Evolutionary conservation across 2,329 filamentous ascomycete genomes (phyloP), one percentile per base, ranked within the genome.

Genomic region (Esteya vermicola): DNA sequence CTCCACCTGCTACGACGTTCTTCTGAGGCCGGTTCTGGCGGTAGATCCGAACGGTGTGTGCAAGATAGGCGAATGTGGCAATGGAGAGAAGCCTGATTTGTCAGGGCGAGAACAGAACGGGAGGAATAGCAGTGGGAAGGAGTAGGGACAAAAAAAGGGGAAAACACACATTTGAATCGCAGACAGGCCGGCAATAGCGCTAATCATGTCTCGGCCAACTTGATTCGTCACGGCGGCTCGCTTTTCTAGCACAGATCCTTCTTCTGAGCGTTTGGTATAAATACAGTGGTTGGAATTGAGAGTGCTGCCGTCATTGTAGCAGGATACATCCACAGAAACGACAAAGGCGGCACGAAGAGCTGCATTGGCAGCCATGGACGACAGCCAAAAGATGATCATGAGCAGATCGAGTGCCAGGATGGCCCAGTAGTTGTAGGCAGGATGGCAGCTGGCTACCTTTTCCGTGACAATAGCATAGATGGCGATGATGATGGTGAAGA

Each of bases 51-150:
- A 52, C 48, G 23, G 51, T 48, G 40, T 54, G 51, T n/a, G 52
- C 48, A 4, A 67, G 51, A 45, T 64, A 65, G 18, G 61, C 61
- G 40, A 64, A 65, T 0, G 63, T 61, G 3, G 59, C 62, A 9
- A 64, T 54, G 39, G 67, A 66, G 9, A 54, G 36, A 10, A 49
- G 39, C 45, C 43, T 47, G 22, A 2, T 6, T 2, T 18, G 28
- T 28, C 20, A 38, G 37, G 7, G 19, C 46, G 10, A 51, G 21
- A 49, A 40, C 30, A 51, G 33, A 46, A 46, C 4, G 7, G 16
- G 9, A 18, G 9, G n/a, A 7, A 30, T 5, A 14, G 44, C 26
- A 53, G 47, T 3, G 49, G 27, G 5, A 8, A 30, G 27, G 27
- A 13, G 5, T 18, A 28, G 23, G 8, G 27, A 36, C 13, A 8